Evolutionary conservation across 148 eudicot genomes (phyloP).

Genomic region (Fagopyrum esculentum): DNA sequence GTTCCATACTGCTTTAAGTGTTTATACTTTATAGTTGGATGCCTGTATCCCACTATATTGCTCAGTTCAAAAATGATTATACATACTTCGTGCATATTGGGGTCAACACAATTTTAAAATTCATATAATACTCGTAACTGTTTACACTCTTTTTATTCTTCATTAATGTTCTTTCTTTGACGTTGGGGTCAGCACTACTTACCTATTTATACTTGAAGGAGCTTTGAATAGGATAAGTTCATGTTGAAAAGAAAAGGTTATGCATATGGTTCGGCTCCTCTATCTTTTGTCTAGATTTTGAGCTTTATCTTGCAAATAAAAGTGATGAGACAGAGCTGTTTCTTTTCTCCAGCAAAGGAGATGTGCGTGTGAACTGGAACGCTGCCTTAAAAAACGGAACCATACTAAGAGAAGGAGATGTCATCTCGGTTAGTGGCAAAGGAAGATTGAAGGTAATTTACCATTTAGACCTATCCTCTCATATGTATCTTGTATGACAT

Average conservation of each 20-base stretch:
- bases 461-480: neutral
- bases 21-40: neutral
- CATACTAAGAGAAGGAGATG: constrained; percentile 57
- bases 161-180: neutral
- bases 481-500: neutral
- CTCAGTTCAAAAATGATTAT: neutral
- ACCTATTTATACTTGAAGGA: neutral
- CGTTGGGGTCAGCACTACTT: neutral
- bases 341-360: constrained; percentile 47
- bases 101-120: too few relatives aligned
- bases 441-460: constrained; percentile 72
- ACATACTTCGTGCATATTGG: neutral
- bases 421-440: constrained; percentile 72
- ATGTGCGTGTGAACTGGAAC: constrained; percentile 82
- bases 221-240: neutral
- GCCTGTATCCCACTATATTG: neutral
- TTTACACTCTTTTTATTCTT: neutral
- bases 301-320: neutral
- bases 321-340: neutral
- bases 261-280: neutral
- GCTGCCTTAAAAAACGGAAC: constrained; percentile 64
- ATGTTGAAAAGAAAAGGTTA: neutral
- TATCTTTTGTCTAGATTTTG: neutral
- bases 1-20: neutral
- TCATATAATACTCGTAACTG: too few relatives aligned